phyloP scores from a whole-genome alignment of 1,284 basidiomycete species.

The Ustilago bromivora region DNA sequence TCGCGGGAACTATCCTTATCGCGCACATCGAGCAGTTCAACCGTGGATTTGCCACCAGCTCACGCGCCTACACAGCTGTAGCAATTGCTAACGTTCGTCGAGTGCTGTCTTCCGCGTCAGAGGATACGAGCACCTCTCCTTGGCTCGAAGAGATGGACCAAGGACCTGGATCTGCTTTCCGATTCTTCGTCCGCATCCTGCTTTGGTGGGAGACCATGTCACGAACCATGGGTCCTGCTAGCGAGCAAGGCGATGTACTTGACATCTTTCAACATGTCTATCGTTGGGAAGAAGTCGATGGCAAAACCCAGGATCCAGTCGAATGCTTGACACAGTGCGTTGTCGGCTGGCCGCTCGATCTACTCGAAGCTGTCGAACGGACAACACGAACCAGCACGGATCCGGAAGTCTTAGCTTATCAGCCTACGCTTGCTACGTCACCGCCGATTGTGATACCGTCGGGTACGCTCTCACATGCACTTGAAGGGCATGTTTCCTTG shows the following conservation, averaged over 20 bases:
- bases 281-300: conserved; percentile 22
- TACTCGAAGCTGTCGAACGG: conserved; percentile 31
- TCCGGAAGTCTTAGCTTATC: conserved; percentile 8
- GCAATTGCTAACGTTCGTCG: conserved; percentile 12
- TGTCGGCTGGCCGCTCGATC: conserved; percentile 31
- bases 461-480: conserved; percentile 13
- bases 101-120: background rate
- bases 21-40: conserved; percentile 37
- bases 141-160: conserved; percentile 4
- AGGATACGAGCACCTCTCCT: background rate
- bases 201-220: conserved; percentile 42
- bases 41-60: conserved; percentile 20
- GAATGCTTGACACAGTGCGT: conserved; percentile 29
- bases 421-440: conserved; percentile 6
- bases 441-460: conserved; percentile 17
- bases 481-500: conserved; percentile 12
- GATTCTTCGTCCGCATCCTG: conserved; percentile 28
- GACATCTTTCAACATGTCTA: conserved; percentile 19
- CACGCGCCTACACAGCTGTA: conserved; percentile 8
- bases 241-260: conserved; percentile 13
- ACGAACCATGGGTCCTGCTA: conserved; percentile 27
- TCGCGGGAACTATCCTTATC: conserved; percentile 31
- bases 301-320: conserved; percentile 4
- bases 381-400: conserved; percentile 7
- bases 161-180: conserved; percentile 26